Base-by-base conservation (phyloP, 192 early-diverging fungal species). In the Entomortierella lignicola region DNA sequence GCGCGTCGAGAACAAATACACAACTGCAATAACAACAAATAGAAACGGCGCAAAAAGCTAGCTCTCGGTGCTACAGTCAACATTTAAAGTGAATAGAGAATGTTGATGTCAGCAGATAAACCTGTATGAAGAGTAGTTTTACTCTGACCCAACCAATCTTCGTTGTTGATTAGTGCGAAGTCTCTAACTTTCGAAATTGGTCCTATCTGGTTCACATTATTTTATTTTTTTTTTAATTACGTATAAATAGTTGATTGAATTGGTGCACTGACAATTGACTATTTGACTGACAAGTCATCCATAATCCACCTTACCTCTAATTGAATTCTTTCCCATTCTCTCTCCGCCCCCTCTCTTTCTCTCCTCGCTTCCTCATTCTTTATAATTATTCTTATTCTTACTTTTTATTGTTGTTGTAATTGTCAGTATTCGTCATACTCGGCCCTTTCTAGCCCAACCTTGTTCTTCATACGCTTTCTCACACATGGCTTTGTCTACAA, bases 401-500 rank as follows among this genome's bases (percentile, higher is more conserved):
- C 61, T 44, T 43, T 31, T 44, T 32, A 10, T 47, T 55, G 17
- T 6, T 31, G 10, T 37, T 37, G 34, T 10, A 37, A 37, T 37
- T 37, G 34, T 37, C 34, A 10, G 4, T 37, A 10, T 10, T 10
- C 34, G 4, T 37, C 34, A 37, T 10, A 37, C 5, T 10, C 34
- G 5, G 34, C 34, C 4, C 11, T 50, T 18, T 55, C 26, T 5
- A 27, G 18, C 23, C 34, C 68, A 15, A 5, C 4, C 20, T 7
- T 31, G 8, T 48, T 50, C 27, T 56, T 31, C 52, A n/a, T 15
- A 20, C 59, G 12, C 51, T 8, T 32, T 43, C 58, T 60, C 39
- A 34, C 41, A 13, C 41, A 82, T 84, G 71, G 67, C 64, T 21
- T 58, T 79, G 61, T 54, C 86, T 25, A 29, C 72, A 30, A 85